Evolutionary conservation across 495 filamentous ascomycete species (phyloP).

Genomic region (Xylaria intraflava): DNA sequence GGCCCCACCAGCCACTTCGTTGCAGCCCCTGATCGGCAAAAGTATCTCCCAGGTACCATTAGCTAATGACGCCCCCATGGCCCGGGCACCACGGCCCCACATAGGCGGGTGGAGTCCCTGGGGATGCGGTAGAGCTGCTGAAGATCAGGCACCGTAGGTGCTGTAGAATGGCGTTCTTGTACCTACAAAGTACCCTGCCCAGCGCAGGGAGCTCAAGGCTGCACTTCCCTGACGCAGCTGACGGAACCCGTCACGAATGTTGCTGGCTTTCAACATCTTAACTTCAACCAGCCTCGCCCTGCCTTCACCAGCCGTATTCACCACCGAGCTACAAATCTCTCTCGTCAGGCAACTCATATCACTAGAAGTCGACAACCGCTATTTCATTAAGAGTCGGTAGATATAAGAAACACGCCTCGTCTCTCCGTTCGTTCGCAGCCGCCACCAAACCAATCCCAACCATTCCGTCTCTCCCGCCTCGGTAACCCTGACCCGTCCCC

Average conservation of each 20-base stretch:
- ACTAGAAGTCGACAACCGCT: background rate
- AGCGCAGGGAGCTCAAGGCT: constrained; percentile 21
- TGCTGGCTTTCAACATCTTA: no score
- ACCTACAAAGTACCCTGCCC: background rate
- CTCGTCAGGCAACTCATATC: no score
- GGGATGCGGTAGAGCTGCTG: no score
- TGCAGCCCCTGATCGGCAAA: no score
- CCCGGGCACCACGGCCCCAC: background rate
- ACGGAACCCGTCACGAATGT: no score
- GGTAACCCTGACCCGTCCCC: background rate
- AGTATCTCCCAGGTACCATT: no score
- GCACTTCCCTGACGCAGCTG: constrained; percentile 28
- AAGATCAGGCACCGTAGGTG: no score
- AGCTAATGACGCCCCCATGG: no score
- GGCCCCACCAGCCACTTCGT: no score
- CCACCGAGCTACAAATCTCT: background rate
- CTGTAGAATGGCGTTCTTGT: no score
- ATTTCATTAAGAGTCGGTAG: background rate
- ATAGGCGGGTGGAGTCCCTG: no score
- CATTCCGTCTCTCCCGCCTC: background rate
- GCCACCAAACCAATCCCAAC: background rate
- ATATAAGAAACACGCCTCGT: no score
- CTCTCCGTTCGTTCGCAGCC: background rate
- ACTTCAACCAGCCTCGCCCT: constrained; percentile 3
- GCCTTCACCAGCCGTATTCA: background rate